phyloP scores from a whole-genome alignment of 2,329 filamentous ascomycete species.

The Zymoseptoria pseudotritici region DNA sequence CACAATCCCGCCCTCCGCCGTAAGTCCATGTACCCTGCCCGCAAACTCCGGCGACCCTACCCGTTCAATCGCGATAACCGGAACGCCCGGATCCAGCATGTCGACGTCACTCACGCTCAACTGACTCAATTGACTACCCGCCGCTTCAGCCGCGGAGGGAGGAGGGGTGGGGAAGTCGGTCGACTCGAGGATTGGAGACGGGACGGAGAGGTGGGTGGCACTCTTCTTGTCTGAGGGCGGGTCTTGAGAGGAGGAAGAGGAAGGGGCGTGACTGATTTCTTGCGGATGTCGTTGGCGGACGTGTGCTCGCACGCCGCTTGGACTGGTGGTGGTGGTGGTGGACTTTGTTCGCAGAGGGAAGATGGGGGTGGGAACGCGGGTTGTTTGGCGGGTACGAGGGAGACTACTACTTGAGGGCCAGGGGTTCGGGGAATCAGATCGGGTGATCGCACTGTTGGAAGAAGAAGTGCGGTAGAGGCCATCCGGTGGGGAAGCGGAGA shows the following conservation, averaged over 20 bases:
- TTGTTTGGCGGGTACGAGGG: not conserved
- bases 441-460: not conserved
- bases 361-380: constrained; percentile 22
- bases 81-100: constrained; percentile 23
- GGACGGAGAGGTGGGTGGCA: constrained; percentile 27
- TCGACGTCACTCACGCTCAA: constrained; percentile 32
- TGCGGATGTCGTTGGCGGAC: constrained; percentile 27
- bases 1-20: constrained; percentile 7
- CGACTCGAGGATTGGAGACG: constrained; percentile 27
- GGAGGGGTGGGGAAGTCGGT: constrained; percentile 31
- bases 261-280: constrained; percentile 6
- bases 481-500: not conserved
- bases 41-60: constrained; percentile 10
- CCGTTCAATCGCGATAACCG: constrained; percentile 19
- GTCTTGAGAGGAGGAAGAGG: constrained; percentile 4
- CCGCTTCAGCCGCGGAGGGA: constrained; percentile 28
- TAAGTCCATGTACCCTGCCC: not conserved
- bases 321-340: not conserved
- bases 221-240: too few species aligned
- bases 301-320: constrained; percentile 16
- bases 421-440: not conserved
- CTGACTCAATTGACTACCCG: constrained; percentile 30
- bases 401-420: not conserved
- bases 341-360: constrained; percentile 11
- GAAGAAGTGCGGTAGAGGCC: not conserved